Evolutionary conservation across 805 yeast genomes (phyloP).

Genomic region (Candida cerambycidarum): DNA sequence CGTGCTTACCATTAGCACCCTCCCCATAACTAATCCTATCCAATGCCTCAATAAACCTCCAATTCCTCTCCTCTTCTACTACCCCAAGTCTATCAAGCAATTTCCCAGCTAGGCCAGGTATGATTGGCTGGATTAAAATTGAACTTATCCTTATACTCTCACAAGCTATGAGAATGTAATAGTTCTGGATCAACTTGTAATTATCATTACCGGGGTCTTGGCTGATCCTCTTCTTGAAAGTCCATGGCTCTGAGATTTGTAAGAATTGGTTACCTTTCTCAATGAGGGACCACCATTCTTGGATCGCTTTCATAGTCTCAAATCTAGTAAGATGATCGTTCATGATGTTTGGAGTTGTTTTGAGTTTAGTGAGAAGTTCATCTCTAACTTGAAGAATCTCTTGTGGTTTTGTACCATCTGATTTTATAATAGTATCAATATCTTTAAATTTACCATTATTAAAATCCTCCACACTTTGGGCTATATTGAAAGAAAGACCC

Average conservation of each 20-base stretch:
- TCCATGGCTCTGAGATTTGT: slow-evolving; percentile 80
- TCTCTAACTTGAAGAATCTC: slow-evolving; percentile 2
- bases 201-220: slow-evolving; percentile 1
- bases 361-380: slow-evolving; percentile 30
- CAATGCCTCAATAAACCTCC: slow-evolving; percentile 51
- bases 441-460: slow-evolving; percentile 20
- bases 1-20: slow-evolving; percentile 30
- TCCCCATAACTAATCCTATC: slow-evolving; percentile 62
- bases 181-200: slow-evolving; percentile 34
- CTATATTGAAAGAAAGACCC: slow-evolving; percentile 63
- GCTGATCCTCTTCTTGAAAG: slow-evolving; percentile 28
- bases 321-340: slow-evolving; percentile 43
- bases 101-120: slow-evolving; percentile 60
- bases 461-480: slow-evolving; percentile 38
- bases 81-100: slow-evolving; percentile 69
- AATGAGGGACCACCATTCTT: slow-evolving; percentile 57
- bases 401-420: not conserved
- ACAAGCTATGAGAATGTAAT: slow-evolving; percentile 60
- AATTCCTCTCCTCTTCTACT: slow-evolving; percentile 34
- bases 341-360: slow-evolving; percentile 39
- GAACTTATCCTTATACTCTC: slow-evolving; percentile 70
- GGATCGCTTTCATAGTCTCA: slow-evolving; percentile 56
- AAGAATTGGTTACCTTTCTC: slow-evolving; percentile 64
- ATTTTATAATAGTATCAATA: slow-evolving; percentile 18
- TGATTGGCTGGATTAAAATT: slow-evolving; percentile 67